These are phyloP conservation scores for Apiotrichum mycotoxinovorans DNA, from an alignment of 1,284 basidiomycete genomes.

Conservation along the genomic window DNA sequence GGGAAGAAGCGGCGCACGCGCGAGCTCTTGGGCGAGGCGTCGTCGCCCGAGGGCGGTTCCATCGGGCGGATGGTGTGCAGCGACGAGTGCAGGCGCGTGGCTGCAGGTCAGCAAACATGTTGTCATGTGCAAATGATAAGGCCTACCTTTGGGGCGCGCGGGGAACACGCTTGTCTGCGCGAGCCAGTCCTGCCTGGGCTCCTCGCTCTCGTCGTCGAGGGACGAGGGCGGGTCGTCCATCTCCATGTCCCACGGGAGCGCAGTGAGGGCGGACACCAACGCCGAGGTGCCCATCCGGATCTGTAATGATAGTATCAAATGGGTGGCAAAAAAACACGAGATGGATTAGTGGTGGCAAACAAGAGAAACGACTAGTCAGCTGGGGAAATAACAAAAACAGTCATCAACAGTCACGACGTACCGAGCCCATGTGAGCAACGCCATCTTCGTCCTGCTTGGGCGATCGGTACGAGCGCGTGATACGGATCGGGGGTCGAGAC, in stretches of 20 bases:
- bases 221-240: slow-evolving; percentile 7
- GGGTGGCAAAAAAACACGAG: background rate
- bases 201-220: slow-evolving; percentile 7
- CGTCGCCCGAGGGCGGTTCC: slow-evolving; percentile 2
- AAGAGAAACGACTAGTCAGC: no score
- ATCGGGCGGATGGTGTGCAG: slow-evolving; percentile 44
- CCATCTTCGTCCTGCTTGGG: no score
- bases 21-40: background rate
- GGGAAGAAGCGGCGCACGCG: slow-evolving; percentile 1
- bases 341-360: no score
- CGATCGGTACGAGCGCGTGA: no score
- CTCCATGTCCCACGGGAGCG: slow-evolving; percentile 41
- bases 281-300: slow-evolving; percentile 46
- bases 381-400: no score
- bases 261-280: slow-evolving; percentile 45
- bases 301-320: slow-evolving; percentile 18
- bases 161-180: slow-evolving; percentile 17
- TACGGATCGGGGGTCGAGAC: no score
- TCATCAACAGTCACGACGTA: no score
- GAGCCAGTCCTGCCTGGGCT: slow-evolving; percentile 7
- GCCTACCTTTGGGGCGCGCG: slow-evolving; percentile 23
- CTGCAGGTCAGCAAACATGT: slow-evolving; percentile 10
- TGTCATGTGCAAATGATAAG: no score
- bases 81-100: slow-evolving; percentile 35
- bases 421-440: no score